phyloP scores from a whole-genome alignment of 2,329 filamentous ascomycete genomes.

The Fusarium papillatum region DNA sequence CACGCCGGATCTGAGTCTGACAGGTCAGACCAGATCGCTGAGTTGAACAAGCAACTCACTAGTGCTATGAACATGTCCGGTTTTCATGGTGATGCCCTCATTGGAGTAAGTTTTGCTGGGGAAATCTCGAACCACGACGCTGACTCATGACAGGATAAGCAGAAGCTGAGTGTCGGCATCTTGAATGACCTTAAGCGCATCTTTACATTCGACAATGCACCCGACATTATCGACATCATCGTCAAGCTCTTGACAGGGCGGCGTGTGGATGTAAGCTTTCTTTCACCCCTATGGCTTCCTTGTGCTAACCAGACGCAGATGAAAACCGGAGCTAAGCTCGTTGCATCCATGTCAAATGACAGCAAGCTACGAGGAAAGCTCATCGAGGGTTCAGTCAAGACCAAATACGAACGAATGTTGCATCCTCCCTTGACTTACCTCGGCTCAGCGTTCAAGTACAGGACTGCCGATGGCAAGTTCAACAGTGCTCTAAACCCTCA shows the following conservation, averaged over 20 bases:
- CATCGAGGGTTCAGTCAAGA: conserved; percentile 6
- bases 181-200: not conserved
- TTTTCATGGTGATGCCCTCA: not conserved
- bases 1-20: not conserved
- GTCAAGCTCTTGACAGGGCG: not conserved
- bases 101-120: not conserved
- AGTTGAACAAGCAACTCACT: not conserved
- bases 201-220: not conserved
- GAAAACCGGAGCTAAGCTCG: conserved; percentile 9
- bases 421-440: conserved; percentile 34
- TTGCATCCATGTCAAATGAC: conserved; percentile 16
- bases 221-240: not conserved
- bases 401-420: conserved; percentile 3
- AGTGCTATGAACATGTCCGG: not conserved
- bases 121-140: no score
- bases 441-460: conserved; percentile 41
- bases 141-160: not conserved
- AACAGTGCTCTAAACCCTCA: conserved; percentile 46
- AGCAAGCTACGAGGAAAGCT: conserved; percentile 5
- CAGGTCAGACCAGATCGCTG: not conserved
- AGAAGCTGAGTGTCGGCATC: not conserved
- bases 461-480: conserved; percentile 45
- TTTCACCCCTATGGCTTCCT: not conserved
- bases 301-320: not conserved
- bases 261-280: not conserved